A percentile compares a stretch with the other conserved stretches of the same genome.
These are phyloP conservation scores for Stagonosporopsis chrysanthemi DNA, from an alignment of 2,329 filamentous ascomycete genomes.

Conservation along the genomic window DNA sequence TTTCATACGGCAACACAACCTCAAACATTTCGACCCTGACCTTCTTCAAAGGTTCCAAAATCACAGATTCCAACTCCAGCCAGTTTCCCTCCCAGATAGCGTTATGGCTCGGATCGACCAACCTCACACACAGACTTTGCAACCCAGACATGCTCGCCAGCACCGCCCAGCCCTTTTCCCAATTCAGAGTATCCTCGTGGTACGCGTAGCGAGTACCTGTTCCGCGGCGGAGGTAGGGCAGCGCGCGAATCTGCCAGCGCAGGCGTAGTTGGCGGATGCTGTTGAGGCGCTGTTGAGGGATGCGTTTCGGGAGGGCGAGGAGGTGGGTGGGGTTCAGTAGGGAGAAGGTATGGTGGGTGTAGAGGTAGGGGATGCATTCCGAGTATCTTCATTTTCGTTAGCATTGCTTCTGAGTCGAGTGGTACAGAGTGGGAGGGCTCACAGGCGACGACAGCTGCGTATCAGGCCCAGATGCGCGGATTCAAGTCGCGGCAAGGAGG, in stretches of 20 bases:
- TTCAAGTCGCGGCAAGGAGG: slow-evolving; percentile 9
- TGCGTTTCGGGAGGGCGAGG: slow-evolving; percentile 39
- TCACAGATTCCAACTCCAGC: slow-evolving; percentile 35
- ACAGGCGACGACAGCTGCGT: slow-evolving; percentile 41
- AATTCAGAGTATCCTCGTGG: slow-evolving; percentile 46
- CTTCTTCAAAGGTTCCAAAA: slow-evolving; percentile 35
- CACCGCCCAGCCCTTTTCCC: slow-evolving; percentile 41
- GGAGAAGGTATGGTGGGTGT: slow-evolving; percentile 42
- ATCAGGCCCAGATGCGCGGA: slow-evolving; percentile 23
- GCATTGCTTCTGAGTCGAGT: neutral
- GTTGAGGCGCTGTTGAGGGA: slow-evolving; percentile 37
- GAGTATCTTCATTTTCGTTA: slow-evolving; percentile 35
- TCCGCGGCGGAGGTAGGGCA: slow-evolving; percentile 42
- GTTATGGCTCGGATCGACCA: slow-evolving; percentile 40
- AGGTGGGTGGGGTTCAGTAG: slow-evolving; percentile 46
- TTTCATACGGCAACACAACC: slow-evolving; percentile 42
- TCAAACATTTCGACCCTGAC: slow-evolving; percentile 30
- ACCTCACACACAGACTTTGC: slow-evolving; percentile 34
- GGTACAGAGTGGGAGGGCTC: neutral
- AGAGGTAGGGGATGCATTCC: slow-evolving; percentile 42
- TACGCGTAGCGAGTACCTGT: slow-evolving; percentile 35
- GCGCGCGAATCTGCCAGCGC: slow-evolving; percentile 44
- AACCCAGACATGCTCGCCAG: slow-evolving; percentile 39
- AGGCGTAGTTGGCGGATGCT: slow-evolving; percentile 40
- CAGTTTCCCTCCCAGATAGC: slow-evolving; percentile 42